phyloP scores from a whole-genome alignment of 176 grass and related monocot species.

The Oryza coarctata region DNA sequence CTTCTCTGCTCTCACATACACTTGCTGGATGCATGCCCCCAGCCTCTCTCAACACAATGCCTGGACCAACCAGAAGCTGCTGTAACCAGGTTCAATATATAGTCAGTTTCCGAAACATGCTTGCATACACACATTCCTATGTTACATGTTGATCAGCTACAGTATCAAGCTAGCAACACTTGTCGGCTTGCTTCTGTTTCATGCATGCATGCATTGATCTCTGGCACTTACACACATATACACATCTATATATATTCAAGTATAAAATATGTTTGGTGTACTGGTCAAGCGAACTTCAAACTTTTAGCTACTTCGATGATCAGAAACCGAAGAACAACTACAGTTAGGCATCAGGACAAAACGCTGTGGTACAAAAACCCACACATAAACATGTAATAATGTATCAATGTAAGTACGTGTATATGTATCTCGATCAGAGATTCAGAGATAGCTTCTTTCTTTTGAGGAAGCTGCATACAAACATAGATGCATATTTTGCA shows the following conservation, averaged over 20 bases:
- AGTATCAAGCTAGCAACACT: slow-evolving; percentile 23
- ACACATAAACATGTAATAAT: neutral
- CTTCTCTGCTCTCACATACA: neutral
- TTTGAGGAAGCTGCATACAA: neutral
- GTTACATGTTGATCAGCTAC: slow-evolving; percentile 4
- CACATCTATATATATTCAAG: neutral
- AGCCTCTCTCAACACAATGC: too few species aligned
- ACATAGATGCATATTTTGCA: neutral
- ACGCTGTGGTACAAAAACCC: slow-evolving; percentile 17
- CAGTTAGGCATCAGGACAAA: slow-evolving; percentile 38
- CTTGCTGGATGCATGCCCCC: neutral
- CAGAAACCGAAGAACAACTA: slow-evolving; percentile 26
- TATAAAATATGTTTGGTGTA: neutral
- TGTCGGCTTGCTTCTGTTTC: slow-evolving; percentile 50
- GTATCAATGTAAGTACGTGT: neutral
- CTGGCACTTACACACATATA: neutral
- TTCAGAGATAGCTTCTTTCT: neutral
- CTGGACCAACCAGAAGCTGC: slow-evolving; percentile 25
- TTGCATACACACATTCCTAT: neutral
- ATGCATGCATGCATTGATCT: slow-evolving; percentile 27
- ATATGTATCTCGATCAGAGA: neutral
- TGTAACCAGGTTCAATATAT: slow-evolving; percentile 21
- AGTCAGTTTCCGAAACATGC: slow-evolving; percentile 21
- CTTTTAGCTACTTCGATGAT: neutral
- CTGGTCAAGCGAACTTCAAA: slow-evolving; percentile 22